These are phyloP conservation scores for Beauveria medogensis DNA, from an alignment of 2,329 filamentous ascomycete species.

Conservation along the genomic window DNA sequence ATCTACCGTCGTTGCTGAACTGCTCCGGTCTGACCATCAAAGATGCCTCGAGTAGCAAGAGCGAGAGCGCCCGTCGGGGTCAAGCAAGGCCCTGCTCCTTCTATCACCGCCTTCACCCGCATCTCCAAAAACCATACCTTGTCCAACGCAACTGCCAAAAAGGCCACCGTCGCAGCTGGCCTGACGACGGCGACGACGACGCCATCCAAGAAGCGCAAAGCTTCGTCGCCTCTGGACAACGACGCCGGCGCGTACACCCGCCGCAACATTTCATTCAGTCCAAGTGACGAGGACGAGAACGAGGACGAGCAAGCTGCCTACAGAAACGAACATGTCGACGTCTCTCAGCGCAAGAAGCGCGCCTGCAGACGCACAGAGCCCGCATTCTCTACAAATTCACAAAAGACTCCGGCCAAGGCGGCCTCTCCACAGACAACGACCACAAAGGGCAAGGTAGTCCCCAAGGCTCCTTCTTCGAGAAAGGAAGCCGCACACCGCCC, in stretches of 20 bases:
- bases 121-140: constrained; percentile 35
- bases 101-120: constrained; percentile 38
- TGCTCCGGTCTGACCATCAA: background rate
- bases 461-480: constrained; percentile 22
- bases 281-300: constrained; percentile 6
- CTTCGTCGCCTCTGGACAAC: background rate
- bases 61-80: constrained; percentile 17
- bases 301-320: background rate
- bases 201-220: constrained; percentile 8
- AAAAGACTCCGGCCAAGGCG: background rate
- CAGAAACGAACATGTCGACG: background rate
- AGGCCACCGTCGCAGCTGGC: background rate
- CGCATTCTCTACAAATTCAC: background rate
- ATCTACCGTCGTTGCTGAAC: background rate
- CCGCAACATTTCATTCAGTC: constrained; percentile 4
- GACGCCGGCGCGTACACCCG: background rate
- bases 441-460: constrained; percentile 24
- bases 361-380: constrained; percentile 5
- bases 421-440: background rate
- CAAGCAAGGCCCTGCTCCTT: constrained; percentile 15
- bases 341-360: constrained; percentile 4
- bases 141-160: constrained; percentile 13
- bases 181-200: background rate
- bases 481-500: constrained; percentile 23
- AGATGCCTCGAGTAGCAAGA: constrained; percentile 21